Evolutionary conservation across 768 basidiomycete genomes (phyloP), one percentile per base, ranked within the genome.

Genomic region (Baorangia bicolor): DNA sequence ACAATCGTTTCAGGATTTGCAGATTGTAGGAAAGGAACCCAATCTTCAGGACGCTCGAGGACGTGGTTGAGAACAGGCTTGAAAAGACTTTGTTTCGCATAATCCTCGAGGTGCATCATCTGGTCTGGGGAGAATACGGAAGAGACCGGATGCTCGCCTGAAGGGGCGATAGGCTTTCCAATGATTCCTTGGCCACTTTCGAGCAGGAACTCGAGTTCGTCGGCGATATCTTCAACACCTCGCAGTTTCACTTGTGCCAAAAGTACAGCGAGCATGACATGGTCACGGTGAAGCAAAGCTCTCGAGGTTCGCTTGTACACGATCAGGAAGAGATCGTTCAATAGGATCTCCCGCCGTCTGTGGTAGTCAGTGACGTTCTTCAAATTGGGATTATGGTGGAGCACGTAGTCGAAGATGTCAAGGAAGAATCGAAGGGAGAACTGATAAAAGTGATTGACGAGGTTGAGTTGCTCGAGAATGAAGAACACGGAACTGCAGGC

Each of bases 351-450:
- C 34, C 92, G 84, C 12, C 97, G 87, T 40, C 73, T 75, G 47
- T 77, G 75, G 53, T 93, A 74, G 59, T 97, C 94, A 23, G 85
- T 78, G 54, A 95, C 79, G 56, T 82, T 83, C 70, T 81, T 86
- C 58, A 98, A 81, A 69, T 94, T 89, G 12, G 95, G 94, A 68
- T 98, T 98, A 64, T 90, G 87, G 61, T 90, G 88, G 9, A 98
- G 82, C 55, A 96, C 86, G 64, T 90, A 92, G 74, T 98, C 93
- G 74, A 99, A 99, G 67, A 98, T 96, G 69, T 97, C 96, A 56
- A 98, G 82, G 89, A 99, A 99, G 81, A 96, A 98, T 28, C 81
- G 88, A 43, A 99, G 81, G 2, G 97, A 98, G 79, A 99, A 99
- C 71, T 98, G 93, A 68, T 99, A 99, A 78, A 98, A 98, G 74